Conservation (phyloP, 1,139 yeast species). For the Geotrichum reessii region DNA sequence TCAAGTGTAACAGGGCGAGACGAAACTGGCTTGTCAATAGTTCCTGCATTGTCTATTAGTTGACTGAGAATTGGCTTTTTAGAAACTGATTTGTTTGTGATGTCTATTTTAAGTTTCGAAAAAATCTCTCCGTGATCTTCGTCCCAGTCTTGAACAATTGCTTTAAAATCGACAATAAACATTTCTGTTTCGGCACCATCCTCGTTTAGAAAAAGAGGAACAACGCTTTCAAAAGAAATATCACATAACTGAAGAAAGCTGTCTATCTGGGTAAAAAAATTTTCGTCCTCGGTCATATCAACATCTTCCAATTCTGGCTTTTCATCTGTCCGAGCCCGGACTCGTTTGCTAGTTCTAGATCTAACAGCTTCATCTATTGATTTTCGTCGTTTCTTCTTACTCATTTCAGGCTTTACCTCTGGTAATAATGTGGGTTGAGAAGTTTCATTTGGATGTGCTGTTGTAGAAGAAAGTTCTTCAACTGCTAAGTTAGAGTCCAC, state of each 20-base stretch:
- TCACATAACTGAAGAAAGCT: conserved; percentile 26
- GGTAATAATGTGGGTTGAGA: background rate
- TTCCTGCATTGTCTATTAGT: conserved; percentile 33
- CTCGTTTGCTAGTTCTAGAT: conserved; percentile 29
- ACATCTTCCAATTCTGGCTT: conserved; percentile 34
- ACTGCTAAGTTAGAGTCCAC: background rate
- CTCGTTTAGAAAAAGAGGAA: conserved; percentile 22
- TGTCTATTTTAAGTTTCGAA: conserved; percentile 18
- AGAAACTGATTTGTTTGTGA: conserved; percentile 19
- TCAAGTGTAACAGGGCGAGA: conserved; percentile 21
- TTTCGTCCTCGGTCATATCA: conserved; percentile 27
- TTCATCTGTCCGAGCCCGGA: conserved; percentile 30
- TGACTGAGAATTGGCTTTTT: conserved; percentile 36
- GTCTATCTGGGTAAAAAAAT: conserved; percentile 31
- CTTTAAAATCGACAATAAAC: conserved; percentile 38
- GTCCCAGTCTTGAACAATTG: conserved; percentile 43
- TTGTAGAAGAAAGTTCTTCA: background rate
- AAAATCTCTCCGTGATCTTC: conserved; percentile 32
- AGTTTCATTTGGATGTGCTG: background rate
- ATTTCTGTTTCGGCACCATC: conserved; percentile 23
- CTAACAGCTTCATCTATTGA: conserved; percentile 17
- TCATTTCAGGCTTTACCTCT: background rate
- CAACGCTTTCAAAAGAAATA: conserved; percentile 24
- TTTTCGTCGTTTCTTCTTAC: conserved; percentile 8
- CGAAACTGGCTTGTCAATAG: conserved; percentile 23